phyloP scores from a whole-genome alignment of 352 stramenopile genomes.

The Globisporangium paddicum region DNA sequence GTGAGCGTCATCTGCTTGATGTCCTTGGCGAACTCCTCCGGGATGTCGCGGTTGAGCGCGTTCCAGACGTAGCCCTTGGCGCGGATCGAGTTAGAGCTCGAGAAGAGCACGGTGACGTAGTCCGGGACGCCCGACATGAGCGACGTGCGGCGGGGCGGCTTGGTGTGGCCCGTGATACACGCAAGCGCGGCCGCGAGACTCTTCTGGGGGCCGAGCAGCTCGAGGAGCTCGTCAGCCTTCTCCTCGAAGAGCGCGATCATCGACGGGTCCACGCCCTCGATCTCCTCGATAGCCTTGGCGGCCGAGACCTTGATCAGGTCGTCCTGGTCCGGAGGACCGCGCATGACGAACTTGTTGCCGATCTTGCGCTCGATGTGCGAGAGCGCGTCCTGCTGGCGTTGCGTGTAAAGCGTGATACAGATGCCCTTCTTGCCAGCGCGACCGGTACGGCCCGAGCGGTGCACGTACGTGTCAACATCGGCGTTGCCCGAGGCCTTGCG shows the following conservation, averaged over 20 bases:
- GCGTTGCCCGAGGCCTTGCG: slow-evolving; percentile 75
- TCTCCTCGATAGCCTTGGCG: slow-evolving; percentile 75
- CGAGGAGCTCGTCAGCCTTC: slow-evolving; percentile 60
- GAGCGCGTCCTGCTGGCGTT: slow-evolving; percentile 69
- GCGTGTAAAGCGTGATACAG: slow-evolving; percentile 96
- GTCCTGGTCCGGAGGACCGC: slow-evolving; percentile 73
- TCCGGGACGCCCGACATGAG: slow-evolving; percentile 89
- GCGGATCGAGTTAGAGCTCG: slow-evolving; percentile 76
- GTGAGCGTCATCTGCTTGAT: slow-evolving; percentile 90
- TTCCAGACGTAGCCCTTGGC: slow-evolving; percentile 92
- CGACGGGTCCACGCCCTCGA: slow-evolving; percentile 67
- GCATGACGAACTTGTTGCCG: slow-evolving; percentile 88
- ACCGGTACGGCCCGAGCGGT: slow-evolving; percentile 96
- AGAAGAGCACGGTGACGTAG: slow-evolving; percentile 88
- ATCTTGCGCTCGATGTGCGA: slow-evolving; percentile 85
- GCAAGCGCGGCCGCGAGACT: slow-evolving; percentile 79
- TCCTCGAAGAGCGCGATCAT: slow-evolving; percentile 81
- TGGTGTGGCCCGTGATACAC: slow-evolving; percentile 89
- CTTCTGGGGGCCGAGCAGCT: slow-evolving; percentile 52
- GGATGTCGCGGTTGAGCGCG: slow-evolving; percentile 84
- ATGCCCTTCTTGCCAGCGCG: slow-evolving; percentile 94
- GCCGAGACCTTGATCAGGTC: slow-evolving; percentile 88
- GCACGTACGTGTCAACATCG: slow-evolving; percentile 98
- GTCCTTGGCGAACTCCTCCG: slow-evolving; percentile 62
- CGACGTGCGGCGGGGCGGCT: slow-evolving; percentile 66